phyloP scores from a whole-genome alignment of 257 asterid genomes.

The Nemophila menziesii region DNA sequence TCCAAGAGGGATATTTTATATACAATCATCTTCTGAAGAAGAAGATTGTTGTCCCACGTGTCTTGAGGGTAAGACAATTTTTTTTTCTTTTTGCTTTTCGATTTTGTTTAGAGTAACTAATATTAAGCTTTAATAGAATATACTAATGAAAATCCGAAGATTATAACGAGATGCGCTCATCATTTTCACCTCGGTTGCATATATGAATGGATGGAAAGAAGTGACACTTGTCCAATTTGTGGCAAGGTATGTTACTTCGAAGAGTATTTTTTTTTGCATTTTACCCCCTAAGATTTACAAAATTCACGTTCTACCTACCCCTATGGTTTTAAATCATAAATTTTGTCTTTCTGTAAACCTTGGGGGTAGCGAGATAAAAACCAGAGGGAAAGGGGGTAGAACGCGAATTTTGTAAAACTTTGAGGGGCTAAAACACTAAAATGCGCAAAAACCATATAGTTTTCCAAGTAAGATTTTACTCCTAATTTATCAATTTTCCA shows the following conservation, averaged over 20 bases:
- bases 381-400: too few relatives aligned
- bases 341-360: too few relatives aligned
- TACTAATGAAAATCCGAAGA: conserved; percentile 10
- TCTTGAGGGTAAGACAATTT: conserved; percentile 5
- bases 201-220: conserved; percentile 17
- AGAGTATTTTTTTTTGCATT: too few relatives aligned
- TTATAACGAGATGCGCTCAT: conserved; percentile 10
- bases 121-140: conserved; percentile 10
- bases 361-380: too few relatives aligned
- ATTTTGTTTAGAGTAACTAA: not conserved
- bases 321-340: too few relatives aligned
- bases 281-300: too few relatives aligned
- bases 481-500: conserved; percentile 1
- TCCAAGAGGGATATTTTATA: conserved; percentile 4
- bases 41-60: conserved; percentile 14
- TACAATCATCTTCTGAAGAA: conserved; percentile 12
- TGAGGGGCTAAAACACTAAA: too few relatives aligned
- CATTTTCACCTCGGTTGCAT: conserved; percentile 20
- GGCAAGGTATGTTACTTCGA: conserved; percentile 22
- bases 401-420: too few relatives aligned
- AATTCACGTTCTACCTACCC: too few relatives aligned
- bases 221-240: conserved; percentile 16
- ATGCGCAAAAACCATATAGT: not conserved
- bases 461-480: not conserved
- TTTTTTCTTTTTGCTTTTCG: not conserved